Conservation (phyloP, 192 early-diverging fungal genomes). For the Chytriomyces sp. region DNA sequence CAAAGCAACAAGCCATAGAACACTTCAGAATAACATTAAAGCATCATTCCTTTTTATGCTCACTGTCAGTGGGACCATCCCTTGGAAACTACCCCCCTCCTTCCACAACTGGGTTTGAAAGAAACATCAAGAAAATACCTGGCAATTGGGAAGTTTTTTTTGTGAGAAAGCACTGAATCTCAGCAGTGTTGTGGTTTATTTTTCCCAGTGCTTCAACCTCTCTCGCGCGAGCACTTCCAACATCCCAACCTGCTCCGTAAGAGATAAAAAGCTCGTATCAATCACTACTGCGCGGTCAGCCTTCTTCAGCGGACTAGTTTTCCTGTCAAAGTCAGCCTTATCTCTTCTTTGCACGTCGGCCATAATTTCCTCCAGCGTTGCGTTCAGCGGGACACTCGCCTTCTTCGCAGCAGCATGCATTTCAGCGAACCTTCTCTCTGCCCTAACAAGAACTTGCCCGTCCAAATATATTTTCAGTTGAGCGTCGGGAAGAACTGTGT, state of each 20-base stretch:
- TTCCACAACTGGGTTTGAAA: too few species aligned
- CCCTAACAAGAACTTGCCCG: constrained; percentile 68
- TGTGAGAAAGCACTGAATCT: too few species aligned
- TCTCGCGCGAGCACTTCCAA: constrained; percentile 61
- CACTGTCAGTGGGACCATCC: too few species aligned
- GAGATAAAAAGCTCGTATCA: constrained; percentile 72
- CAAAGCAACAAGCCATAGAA: too few species aligned
- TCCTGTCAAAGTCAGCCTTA: constrained; percentile 66
- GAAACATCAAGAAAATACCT: too few species aligned
- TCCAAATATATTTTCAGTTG: constrained; percentile 79
- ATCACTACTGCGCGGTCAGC: constrained; percentile 74
- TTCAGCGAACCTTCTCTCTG: constrained; percentile 70
- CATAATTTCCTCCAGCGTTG: not conserved
- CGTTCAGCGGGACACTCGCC: not conserved
- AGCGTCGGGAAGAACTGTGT: constrained; percentile 68
- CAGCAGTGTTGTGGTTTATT: too few species aligned
- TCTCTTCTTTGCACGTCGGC: constrained; percentile 59
- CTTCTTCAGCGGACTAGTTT: constrained; percentile 71
- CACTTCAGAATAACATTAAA: too few species aligned
- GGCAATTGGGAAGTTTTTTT: too few species aligned
- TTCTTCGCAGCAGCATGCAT: constrained; percentile 37
- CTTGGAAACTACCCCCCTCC: too few species aligned
- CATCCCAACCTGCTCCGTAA: constrained; percentile 69
- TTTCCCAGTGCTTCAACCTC: constrained; percentile 39
- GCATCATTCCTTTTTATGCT: too few species aligned